These are phyloP conservation scores for Luvunga scandens DNA, from an alignment of 345 rosid genomes.

Conservation along the genomic window DNA sequence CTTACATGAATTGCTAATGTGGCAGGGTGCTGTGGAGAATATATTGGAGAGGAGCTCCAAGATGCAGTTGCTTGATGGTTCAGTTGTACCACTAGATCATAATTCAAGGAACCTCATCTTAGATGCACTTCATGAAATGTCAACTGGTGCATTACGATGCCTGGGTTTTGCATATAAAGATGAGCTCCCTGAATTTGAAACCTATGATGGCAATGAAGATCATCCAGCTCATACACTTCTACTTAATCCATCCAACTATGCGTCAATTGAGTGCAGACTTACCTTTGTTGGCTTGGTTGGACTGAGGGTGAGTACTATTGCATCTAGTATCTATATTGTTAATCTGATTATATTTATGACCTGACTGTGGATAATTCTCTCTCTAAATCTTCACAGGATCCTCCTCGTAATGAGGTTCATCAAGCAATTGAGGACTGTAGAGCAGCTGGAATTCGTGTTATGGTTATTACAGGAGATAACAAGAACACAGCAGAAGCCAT, in stretches of 20 bases:
- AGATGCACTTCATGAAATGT: slow-evolving; percentile 51
- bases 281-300: slow-evolving; percentile 64
- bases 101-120: slow-evolving; percentile 39
- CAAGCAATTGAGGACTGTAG: slow-evolving; percentile 71
- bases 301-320: slow-evolving; percentile 47
- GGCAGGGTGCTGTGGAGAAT: slow-evolving; percentile 82
- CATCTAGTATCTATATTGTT: neutral
- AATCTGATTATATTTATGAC: neutral
- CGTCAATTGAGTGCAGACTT: slow-evolving; percentile 63
- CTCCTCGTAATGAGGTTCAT: slow-evolving; percentile 64
- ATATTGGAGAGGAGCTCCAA: slow-evolving; percentile 60
- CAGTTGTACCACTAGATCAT: slow-evolving; percentile 46
- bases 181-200: slow-evolving; percentile 50
- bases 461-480: slow-evolving; percentile 75
- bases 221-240: slow-evolving; percentile 66
- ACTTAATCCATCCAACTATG: slow-evolving; percentile 50
- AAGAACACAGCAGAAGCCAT: slow-evolving; percentile 72
- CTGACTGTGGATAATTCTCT: neutral
- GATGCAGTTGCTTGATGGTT: slow-evolving; percentile 67
- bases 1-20: slow-evolving; percentile 17
- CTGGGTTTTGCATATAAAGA: slow-evolving; percentile 69
- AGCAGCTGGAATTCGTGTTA: slow-evolving; percentile 67
- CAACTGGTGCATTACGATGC: slow-evolving; percentile 57
- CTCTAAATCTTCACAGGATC: slow-evolving; percentile 43
- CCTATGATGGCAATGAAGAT: slow-evolving; percentile 60